Evolutionary conservation across 106 monocot genomes (phyloP), one percentile per base, ranked within the genome.

Genomic region (Dioscorea dumetorum): DNA sequence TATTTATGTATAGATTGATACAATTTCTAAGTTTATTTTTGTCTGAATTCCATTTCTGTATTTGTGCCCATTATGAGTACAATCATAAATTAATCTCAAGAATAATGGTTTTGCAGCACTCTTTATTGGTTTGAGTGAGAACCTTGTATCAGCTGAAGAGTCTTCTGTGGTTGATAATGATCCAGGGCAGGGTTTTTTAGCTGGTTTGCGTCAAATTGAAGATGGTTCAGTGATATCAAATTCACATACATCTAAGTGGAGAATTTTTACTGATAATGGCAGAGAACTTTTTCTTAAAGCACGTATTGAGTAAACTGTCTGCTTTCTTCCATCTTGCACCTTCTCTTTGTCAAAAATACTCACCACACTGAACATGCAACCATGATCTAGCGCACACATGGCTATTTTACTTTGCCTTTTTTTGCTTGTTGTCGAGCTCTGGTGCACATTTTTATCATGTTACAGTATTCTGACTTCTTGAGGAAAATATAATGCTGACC

Each of bases 201-300:
- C 74, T 70, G 86, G 82, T 64, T 73, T 93, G 58, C 76, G 66
- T 48, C 83, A 64, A 73, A 74, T 93, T 33, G 93, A 93, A 84
- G 93, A 93, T 84, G 89, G 93, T 64, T 86, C 93, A 48, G 64
- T 93, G 22, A 59, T 89, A 49, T 93, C 93, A 75, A 93, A 93
- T 79, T 58, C 63, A 35, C 93, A 93, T 76, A 93, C 93, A 33
- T 67, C 77, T n/a, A 93, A 93, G 71, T 93, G 93, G 93, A 83
- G 93, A 82, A 76, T 93, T 69, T 93, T 76, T 69, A 93, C 93
- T 14, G 86, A 93, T 65, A 84, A 79, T 50, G 93, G 81, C 49
- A 86, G 89, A 22, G 84, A 86, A 63, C 72, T 81, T 32, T 93
- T 82, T 79, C 53, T 60, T 32, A 86, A 90, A 76, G 93, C 61